phyloP scores from a whole-genome alignment of 2,329 filamentous ascomycete genomes.

The Penicillium sp. region DNA sequence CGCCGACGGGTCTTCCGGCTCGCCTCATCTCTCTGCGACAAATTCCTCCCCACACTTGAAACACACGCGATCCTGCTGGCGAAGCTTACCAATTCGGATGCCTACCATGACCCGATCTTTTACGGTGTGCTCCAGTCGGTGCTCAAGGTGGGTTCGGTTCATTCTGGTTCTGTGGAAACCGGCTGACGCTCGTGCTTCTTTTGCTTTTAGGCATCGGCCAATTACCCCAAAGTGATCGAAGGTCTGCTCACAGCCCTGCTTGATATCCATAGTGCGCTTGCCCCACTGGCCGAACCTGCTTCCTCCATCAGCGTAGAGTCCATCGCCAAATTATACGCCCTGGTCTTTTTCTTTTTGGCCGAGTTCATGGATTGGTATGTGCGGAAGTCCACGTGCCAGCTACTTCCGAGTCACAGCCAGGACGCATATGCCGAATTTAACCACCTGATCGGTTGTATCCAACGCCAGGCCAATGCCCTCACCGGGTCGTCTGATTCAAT shows the following conservation, averaged over 20 bases:
- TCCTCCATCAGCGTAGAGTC: constrained; percentile 13
- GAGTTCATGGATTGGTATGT: constrained; percentile 40
- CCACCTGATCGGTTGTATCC: constrained; percentile 30
- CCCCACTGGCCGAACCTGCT: constrained; percentile 12
- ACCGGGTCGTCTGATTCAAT: constrained; percentile 18
- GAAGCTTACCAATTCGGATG: constrained; percentile 25
- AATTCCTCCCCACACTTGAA: constrained; percentile 28
- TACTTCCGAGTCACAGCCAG: constrained; percentile 34
- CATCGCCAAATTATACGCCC: constrained; percentile 31
- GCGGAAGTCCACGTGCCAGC: constrained; percentile 30
- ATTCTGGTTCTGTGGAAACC: background rate
- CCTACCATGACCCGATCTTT: constrained; percentile 30
- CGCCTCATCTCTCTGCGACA: constrained; percentile 25
- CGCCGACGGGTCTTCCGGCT: constrained; percentile 25
- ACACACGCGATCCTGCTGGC: constrained; percentile 26
- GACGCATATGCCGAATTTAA: constrained; percentile 34
- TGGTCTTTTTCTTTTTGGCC: constrained; percentile 34
- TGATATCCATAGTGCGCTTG: constrained; percentile 31
- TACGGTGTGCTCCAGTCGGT: constrained; percentile 35
- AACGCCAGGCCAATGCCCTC: constrained; percentile 22
- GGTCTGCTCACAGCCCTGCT: constrained; percentile 31
- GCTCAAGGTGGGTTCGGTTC: constrained; percentile 28
- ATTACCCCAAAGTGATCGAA: constrained; percentile 34
- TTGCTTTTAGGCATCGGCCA: constrained; percentile 30
- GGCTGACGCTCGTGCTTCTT: background rate